These are phyloP conservation scores for Cutaneotrichosporon sp. DNA, from an alignment of 1,284 basidiomycete genomes.

Conservation along the genomic window DNA sequence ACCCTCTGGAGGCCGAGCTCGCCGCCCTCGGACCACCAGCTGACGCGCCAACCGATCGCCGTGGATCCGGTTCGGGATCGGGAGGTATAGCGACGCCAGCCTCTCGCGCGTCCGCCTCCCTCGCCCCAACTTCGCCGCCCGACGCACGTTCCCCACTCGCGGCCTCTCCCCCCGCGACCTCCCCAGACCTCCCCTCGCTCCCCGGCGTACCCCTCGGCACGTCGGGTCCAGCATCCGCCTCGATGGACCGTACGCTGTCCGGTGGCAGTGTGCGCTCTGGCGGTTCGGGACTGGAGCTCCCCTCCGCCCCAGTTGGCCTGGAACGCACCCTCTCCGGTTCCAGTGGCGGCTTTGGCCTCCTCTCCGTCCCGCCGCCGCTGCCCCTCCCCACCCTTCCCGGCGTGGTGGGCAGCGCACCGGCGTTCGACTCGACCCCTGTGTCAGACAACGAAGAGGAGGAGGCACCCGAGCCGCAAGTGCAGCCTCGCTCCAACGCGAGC, in stretches of 20 bases:
- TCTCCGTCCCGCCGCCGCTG: not conserved
- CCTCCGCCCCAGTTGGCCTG: not conserved
- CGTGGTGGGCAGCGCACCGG: not conserved
- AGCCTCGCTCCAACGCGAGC: not conserved
- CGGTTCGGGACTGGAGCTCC: no score
- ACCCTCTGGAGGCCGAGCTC: slow-evolving; percentile 14
- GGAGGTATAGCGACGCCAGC: not conserved
- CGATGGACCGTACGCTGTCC: not conserved
- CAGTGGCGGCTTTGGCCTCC: not conserved
- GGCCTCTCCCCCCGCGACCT: not conserved
- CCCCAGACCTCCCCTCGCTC: not conserved
- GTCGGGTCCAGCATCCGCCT: not conserved
- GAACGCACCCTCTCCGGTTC: not conserved
- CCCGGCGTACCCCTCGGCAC: not conserved
- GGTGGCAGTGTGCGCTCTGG: not conserved
- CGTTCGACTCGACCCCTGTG: not conserved
- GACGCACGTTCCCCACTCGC: not conserved
- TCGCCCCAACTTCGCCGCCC: not conserved
- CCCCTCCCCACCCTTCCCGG: not conserved
- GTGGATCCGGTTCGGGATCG: not conserved
- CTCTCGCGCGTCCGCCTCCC: not conserved
- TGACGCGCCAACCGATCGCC: not conserved
- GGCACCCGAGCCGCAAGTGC: not conserved
- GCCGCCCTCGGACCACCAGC: not conserved
- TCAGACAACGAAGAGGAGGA: slow-evolving; percentile 6